phyloP scores from a whole-genome alignment of 2,329 filamentous ascomycete genomes.

The Trichoderma sp. region DNA sequence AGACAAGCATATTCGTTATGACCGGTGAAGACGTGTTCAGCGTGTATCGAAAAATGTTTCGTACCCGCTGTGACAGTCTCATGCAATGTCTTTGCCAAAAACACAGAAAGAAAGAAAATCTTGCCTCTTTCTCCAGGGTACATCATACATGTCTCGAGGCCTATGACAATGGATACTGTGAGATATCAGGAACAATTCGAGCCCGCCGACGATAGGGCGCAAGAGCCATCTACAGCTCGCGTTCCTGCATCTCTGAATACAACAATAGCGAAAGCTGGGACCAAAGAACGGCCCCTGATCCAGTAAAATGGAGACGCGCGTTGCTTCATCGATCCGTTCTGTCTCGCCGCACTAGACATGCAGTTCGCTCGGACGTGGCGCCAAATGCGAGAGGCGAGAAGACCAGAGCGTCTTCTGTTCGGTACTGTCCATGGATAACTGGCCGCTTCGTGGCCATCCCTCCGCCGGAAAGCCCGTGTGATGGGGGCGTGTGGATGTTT shows the following conservation, averaged over 20 bases:
- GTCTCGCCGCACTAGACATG: neutral
- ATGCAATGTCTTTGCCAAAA: neutral
- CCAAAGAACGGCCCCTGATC: slow-evolving; percentile 1
- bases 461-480: neutral
- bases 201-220: neutral
- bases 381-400: neutral
- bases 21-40: neutral
- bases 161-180: neutral
- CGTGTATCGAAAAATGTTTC: neutral
- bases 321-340: neutral
- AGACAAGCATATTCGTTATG: neutral
- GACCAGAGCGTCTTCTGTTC: neutral
- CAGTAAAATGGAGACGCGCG: neutral
- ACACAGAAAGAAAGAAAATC: neutral
- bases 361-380: slow-evolving; percentile 1
- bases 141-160: neutral
- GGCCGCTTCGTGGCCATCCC: neutral
- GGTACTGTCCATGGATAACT: neutral
- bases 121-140: neutral
- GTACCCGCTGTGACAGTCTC: neutral
- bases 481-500: neutral
- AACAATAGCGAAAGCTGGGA: slow-evolving; percentile 4
- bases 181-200: neutral
- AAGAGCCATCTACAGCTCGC: slow-evolving; percentile 15
- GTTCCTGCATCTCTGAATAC: slow-evolving; percentile 14